Conservation (phyloP, 176 grass and related monocot species). For the Carex myosuroides region DNA sequence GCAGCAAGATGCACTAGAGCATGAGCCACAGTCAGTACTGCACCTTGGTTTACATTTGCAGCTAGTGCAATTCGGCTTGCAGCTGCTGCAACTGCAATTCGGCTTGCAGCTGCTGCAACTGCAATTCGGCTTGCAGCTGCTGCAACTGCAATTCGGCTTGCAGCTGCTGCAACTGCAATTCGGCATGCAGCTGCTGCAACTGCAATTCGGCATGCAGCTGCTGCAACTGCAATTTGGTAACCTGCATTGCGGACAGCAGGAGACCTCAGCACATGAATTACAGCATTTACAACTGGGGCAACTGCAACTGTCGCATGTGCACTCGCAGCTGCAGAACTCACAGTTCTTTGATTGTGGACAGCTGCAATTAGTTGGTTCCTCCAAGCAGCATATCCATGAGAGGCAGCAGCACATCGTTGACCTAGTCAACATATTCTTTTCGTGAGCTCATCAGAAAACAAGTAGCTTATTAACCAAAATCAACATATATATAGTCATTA, state of each 20-base stretch:
- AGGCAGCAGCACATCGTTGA: slow-evolving; percentile 42
- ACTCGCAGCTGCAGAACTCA: not conserved
- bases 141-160: slow-evolving; percentile 25
- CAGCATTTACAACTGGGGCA: slow-evolving; percentile 35
- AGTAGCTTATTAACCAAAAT: not conserved
- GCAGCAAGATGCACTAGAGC: slow-evolving; percentile 26
- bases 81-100: not conserved
- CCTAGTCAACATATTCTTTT: slow-evolving; percentile 26
- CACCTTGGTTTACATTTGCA: slow-evolving; percentile 29
- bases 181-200: no score
- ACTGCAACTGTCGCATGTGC: slow-evolving; percentile 18
- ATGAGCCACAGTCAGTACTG: slow-evolving; percentile 25
- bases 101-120: slow-evolving; percentile 25
- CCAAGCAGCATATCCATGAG: slow-evolving; percentile 53
- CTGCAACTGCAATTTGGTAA: not conserved
- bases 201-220: not conserved
- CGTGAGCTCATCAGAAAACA: not conserved
- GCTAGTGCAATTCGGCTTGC: no score
- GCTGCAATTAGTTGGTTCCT: slow-evolving; percentile 12
- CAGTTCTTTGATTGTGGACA: slow-evolving; percentile 12
- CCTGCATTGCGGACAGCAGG: not conserved
- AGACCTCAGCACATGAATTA: slow-evolving; percentile 16
- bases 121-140: slow-evolving; percentile 30
- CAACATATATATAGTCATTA: not conserved
- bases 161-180: slow-evolving; percentile 25